Base-by-base conservation (phyloP, 495 filamentous ascomycete genomes). In the Achaetomiella virescens region DNA sequence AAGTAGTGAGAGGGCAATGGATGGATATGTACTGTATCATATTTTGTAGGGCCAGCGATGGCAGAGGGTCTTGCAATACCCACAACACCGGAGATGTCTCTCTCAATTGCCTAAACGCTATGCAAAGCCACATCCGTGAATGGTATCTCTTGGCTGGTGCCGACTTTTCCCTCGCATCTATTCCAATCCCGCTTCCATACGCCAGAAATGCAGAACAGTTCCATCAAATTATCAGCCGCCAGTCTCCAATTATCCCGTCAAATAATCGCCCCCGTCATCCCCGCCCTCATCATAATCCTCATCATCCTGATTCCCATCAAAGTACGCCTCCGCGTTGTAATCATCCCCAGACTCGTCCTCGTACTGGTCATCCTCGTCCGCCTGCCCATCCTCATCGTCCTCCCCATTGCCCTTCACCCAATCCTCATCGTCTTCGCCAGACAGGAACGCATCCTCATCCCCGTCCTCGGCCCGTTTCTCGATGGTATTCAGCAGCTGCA, bases 301-400 rank as follows among this genome's bases (percentile, higher is more conserved):
- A 12, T 78, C 75, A 15, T 72, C 73, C 25, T 75, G 72, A 22
- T 77, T 75, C 36, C 66, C 71, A 24, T 79, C 76, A 57, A 82
- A 82, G 63, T 80, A 80, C 17, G 66, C 61, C 62, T 82, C 79
- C 7, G 73, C 79, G 50, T 81, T 74, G 62, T 82, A 82, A 52
- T 82, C 79, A 21, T 78, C 78, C 1, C 71, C 78, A 12, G 71
- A 68, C 25, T 75, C 72, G 52, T 75, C 72, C 27, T 78, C 75
- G 40, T 75, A 77, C 41, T 71, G 65, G 15, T 73, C 71, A 11
- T 76, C 72, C 38, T 76, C 76, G 0, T 73, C 71, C 24, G 69
- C 74, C 0, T 65, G 68, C 27, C 70, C 75, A 2, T 61, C 69
- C 22, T 65, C 70, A 0, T 65, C 68, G 29, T 72, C 65, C 21